Percentiles rank a stretch among this genome's conserved stretches.
phyloP scores from a whole-genome alignment of 331 rosid species.

The Saraca asoca region DNA sequence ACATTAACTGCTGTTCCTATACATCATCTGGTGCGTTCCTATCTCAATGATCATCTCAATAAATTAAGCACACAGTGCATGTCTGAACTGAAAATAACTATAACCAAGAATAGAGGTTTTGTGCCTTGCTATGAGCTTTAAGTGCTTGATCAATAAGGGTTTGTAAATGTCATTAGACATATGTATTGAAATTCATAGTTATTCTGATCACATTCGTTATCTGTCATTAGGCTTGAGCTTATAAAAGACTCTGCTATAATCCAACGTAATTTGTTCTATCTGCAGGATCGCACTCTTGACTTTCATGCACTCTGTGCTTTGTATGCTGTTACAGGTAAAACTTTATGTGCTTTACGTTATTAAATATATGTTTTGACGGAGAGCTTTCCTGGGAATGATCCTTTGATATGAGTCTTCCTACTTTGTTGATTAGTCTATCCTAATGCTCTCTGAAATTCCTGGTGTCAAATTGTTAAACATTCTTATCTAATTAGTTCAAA shows the following conservation, averaged over 20 bases:
- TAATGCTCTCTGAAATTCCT: no score
- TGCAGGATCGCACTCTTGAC: constrained; percentile 91
- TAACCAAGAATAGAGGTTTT: not conserved
- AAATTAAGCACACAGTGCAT: not conserved
- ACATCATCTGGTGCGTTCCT: constrained; percentile 65
- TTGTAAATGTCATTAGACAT: not conserved
- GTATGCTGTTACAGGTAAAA: constrained; percentile 83
- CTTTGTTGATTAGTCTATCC: no score
- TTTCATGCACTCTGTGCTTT: constrained; percentile 84
- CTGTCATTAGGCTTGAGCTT: not conserved
- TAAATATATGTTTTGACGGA: not conserved
- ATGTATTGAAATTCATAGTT: constrained; percentile 11
- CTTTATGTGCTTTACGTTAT: constrained; percentile 9
- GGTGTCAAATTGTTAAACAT: no score
- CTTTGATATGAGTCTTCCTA: no score
- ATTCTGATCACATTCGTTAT: not conserved
- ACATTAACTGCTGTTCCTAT: constrained; percentile 71
- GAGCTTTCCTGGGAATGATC: not conserved
- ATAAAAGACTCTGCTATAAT: constrained; percentile 9
- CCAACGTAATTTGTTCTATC: constrained; percentile 28
- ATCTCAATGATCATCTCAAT: constrained; percentile 16
- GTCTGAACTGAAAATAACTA: not conserved
- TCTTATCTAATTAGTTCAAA: no score
- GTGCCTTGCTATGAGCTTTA: not conserved
- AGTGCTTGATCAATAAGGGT: not conserved